Percentiles rank a stretch among this genome's conserved stretches.
Evolutionary conservation across 1,284 basidiomycete species (phyloP).

Genomic region (Hypsizygus ulmarius): DNA sequence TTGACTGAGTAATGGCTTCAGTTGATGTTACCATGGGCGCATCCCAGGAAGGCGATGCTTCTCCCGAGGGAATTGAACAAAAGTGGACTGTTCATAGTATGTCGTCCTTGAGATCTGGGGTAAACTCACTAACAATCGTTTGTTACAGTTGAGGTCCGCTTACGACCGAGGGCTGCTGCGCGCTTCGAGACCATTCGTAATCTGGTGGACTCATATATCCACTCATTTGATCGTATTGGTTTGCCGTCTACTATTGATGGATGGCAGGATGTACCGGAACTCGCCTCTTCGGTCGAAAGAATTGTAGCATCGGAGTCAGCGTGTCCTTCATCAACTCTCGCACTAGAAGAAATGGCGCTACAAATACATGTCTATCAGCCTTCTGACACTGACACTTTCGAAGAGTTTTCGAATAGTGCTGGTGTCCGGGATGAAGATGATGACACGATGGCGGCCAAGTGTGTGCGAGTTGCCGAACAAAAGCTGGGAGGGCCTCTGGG

Average conservation of each 20-base stretch:
- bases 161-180: constrained; percentile 61
- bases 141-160: constrained; percentile 77
- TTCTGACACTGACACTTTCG: constrained; percentile 63
- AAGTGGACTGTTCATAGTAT: constrained; percentile 22
- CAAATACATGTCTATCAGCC: constrained; percentile 89
- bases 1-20: constrained; percentile 2
- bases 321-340: constrained; percentile 52
- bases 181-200: constrained; percentile 71
- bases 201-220: constrained; percentile 61
- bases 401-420: constrained; percentile 72
- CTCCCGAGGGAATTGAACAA: background rate
- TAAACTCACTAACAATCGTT: constrained; percentile 6
- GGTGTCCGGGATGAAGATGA: constrained; percentile 63
- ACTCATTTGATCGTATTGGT: constrained; percentile 55
- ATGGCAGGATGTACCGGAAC: constrained; percentile 72
- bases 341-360: constrained; percentile 58
- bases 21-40: constrained; percentile 20
- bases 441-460: constrained; percentile 81
- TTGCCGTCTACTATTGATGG: constrained; percentile 67
- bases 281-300: constrained; percentile 73
- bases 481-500: constrained; percentile 88
- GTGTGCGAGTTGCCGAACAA: constrained; percentile 83
- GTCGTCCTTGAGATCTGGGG: background rate
- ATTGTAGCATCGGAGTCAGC: constrained; percentile 74
- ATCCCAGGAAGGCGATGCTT: constrained; percentile 11